Evolutionary conservation across 2,329 filamentous ascomycete genomes (phyloP), one percentile per base, ranked within the genome.

Genomic region (Venturia asperata): DNA sequence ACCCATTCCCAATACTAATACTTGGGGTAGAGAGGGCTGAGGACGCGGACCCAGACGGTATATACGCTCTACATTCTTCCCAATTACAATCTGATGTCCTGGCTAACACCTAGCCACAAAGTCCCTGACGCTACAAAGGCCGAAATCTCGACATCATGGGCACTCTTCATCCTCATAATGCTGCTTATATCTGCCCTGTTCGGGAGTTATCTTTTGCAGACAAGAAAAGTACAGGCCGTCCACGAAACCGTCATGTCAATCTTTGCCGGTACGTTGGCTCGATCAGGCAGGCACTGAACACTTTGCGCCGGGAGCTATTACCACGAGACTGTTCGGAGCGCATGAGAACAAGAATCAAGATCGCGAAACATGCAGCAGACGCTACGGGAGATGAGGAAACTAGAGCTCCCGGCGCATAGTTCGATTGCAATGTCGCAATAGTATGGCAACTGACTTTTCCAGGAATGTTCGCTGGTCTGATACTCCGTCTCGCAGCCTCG

Each of bases 181-280:
- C 86, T 99, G 71, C 87, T 99, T 72, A 96, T 97, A 70, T 85
- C 90, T 69, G 93, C 94, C 68, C 90, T 99, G 71, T 96, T 97
- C 77, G 96, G 92, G 56, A 97, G 92, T 82, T 99, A 99, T 79
- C 89, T 95, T 70, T 84, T 99, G 67, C 93, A 97, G 78, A 91
- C 94, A 79, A 92, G 91, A 78, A 97, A 95, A 79, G 92, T 99
- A 65, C 94, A 97, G 73, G 94, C 94, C 37, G 89, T 99, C 64
- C 94, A 99, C 77, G 94, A 99, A 80, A 99, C 94, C 1, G 94
- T 97, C 71, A 87, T 99, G 68, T 97, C 93, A 67, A 99, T 99
- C 75, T 97, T 99, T 80, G 92, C 92, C 66, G 92, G 92, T 92
- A 78, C 64, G 76, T 61, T 41, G 60, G 19, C n/a, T 21, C 17